Percentiles rank a stretch among this genome's conserved stretches.
These are phyloP conservation scores for Lactifluus hygrophoroides DNA, from an alignment of 768 basidiomycete species.

Conservation along the genomic window DNA sequence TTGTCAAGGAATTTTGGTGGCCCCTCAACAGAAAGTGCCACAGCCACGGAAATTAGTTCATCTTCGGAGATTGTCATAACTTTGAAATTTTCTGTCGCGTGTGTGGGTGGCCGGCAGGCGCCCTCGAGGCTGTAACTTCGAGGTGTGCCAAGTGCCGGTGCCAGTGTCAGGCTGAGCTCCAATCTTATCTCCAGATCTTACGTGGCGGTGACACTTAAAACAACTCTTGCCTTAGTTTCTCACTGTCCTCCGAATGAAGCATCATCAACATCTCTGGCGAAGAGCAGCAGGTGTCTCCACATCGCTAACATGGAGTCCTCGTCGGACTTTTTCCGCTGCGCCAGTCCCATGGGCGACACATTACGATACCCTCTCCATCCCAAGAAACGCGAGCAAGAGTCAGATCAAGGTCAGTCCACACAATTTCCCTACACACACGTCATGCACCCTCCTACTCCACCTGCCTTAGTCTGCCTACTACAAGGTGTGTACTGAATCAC, in stretches of 20 bases:
- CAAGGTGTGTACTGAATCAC: slow-evolving; percentile 24
- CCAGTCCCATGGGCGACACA: slow-evolving; percentile 19
- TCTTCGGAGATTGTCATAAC: neutral
- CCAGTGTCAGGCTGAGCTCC: no score
- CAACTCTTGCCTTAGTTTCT: no score
- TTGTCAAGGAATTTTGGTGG: no score
- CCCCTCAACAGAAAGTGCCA: neutral
- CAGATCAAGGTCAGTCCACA: slow-evolving; percentile 29
- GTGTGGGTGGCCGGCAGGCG: no score
- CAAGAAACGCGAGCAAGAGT: slow-evolving; percentile 27
- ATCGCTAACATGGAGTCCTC: neutral
- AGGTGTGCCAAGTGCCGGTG: no score
- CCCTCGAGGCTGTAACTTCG: no score
- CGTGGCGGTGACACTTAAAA: no score
- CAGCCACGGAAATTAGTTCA: neutral
- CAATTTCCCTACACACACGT: neutral
- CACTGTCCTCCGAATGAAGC: neutral
- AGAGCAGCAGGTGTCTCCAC: neutral
- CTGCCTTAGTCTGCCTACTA: slow-evolving; percentile 29
- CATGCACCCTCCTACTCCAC: neutral
- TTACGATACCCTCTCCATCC: slow-evolving; percentile 31
- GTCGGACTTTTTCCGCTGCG: slow-evolving; percentile 5
- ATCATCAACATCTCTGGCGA: neutral
- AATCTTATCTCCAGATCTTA: no score
- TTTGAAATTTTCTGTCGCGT: neutral